Base-by-base conservation (phyloP, 768 basidiomycete species). In the Leucocoprinus leucothites region DNA sequence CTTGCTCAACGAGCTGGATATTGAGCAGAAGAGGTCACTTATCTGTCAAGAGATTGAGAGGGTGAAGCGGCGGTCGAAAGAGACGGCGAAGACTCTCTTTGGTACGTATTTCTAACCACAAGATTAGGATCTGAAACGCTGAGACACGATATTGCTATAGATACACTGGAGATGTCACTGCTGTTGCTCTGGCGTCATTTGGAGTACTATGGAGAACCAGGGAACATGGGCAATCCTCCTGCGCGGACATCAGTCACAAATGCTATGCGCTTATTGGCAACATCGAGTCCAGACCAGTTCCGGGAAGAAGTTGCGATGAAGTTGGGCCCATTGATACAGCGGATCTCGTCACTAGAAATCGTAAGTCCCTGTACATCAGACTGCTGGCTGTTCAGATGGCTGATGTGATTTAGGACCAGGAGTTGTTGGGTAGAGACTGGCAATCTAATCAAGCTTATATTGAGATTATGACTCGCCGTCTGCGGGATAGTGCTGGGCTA, bases 171-270 rank as follows among this genome's bases (percentile, higher is more conserved):
- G 68, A 87, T 93, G 82, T 66, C 89, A 4, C 74, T 94, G 8
- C 74, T 94, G 16, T 75, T 94, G 18, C 71, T 92, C 9, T 93
- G 89, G 87, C 79, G 91, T 14, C 94, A 95, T 63, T 64, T 91
- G 25, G 76, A 81, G 13, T 84, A 85, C 64, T 94, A 88, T 67
- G 67, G 76, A 36, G 74, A 78, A 50, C 63, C 67, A 18, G 60
- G 63, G 40, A 65, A 65, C 41, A 68, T 71, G 69, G 61, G 58
- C 35, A 54, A 56, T 41, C 68, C 67, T 4, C 68, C 71, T 46
- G 74, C 65, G 14, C 77, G 73, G 51, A 61, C 65, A 24, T 69
- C 80, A 35, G 73, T 79, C 52, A 69, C 60, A 64, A 77, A 66
- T 34, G 76, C 79, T 3, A 75, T 85, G 74, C 81, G 85, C 28